Evolutionary conservation across 495 filamentous ascomycete species (phyloP).

Genomic region (Trichoderma orchidacearum): DNA sequence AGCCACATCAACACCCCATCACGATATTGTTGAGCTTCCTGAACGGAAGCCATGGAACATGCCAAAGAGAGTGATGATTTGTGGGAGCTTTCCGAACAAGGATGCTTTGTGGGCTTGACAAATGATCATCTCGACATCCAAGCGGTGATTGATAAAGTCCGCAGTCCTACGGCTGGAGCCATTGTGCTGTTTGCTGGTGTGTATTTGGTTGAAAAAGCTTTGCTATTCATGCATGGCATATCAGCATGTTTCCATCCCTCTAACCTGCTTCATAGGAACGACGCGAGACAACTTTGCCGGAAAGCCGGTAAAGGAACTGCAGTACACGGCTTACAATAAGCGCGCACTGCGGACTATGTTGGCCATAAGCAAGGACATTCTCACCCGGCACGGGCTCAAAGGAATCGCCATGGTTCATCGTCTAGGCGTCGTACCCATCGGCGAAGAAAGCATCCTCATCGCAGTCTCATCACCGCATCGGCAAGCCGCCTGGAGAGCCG

Average conservation of each 20-base stretch:
- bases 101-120: constrained; percentile 51
- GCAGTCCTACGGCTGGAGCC: constrained; percentile 71
- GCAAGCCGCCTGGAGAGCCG: constrained; percentile 76
- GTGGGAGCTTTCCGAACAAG: constrained; percentile 17
- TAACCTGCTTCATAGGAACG: constrained; percentile 40
- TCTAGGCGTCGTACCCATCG: constrained; percentile 73
- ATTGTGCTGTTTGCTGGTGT: constrained; percentile 76
- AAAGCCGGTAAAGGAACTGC: constrained; percentile 61
- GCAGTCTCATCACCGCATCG: constrained; percentile 78
- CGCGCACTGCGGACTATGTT: constrained; percentile 66
- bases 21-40: neutral
- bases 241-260: constrained; percentile 5
- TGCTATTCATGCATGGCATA: neutral
- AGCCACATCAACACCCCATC: neutral
- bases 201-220: neutral
- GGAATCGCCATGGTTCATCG: constrained; percentile 73
- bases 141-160: constrained; percentile 48
- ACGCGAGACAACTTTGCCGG: constrained; percentile 72
- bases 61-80: constrained; percentile 11
- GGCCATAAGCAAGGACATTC: constrained; percentile 47
- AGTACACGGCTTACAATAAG: constrained; percentile 70
- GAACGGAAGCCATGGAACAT: constrained; percentile 8
- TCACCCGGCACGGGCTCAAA: constrained; percentile 44
- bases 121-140: constrained; percentile 45
- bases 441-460: constrained; percentile 85